Conservation (phyloP, 2,329 filamentous ascomycete species). For the Pyricularia grisea region DNA sequence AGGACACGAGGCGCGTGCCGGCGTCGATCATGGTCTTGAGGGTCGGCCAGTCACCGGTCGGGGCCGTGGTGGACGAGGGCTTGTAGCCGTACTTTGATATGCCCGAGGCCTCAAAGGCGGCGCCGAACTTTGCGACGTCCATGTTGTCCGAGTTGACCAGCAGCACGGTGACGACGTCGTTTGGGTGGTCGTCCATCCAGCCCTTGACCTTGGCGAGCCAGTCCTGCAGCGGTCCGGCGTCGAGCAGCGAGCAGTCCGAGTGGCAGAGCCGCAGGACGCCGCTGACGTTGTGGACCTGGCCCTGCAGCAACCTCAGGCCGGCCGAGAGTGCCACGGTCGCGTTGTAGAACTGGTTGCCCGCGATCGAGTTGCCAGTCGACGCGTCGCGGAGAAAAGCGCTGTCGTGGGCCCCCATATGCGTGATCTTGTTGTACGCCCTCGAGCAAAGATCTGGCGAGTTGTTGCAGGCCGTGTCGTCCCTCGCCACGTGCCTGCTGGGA, state of each 20-base stretch:
- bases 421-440: conserved; percentile 65
- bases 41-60: conserved; percentile 54
- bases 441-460: conserved; percentile 68
- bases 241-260: conserved; percentile 54
- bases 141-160: conserved; percentile 61
- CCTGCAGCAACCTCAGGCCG: conserved; percentile 62
- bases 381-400: conserved; percentile 60
- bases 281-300: conserved; percentile 57
- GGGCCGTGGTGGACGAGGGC: conserved; percentile 30
- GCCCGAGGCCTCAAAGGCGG: conserved; percentile 45
- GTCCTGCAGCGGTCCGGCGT: conserved; percentile 53
- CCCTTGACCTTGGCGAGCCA: conserved; percentile 56
- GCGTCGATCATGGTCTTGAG: conserved; percentile 58
- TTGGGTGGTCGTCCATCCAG: conserved; percentile 62
- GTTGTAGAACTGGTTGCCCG: conserved; percentile 68
- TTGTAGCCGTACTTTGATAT: conserved; percentile 53
- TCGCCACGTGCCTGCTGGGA: background rate
- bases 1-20: conserved; percentile 57
- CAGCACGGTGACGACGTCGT: conserved; percentile 68
- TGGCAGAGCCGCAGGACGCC: conserved; percentile 61
- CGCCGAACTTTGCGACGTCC: conserved; percentile 42
- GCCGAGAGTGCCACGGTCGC: conserved; percentile 61
- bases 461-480: conserved; percentile 51
- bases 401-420: conserved; percentile 70
- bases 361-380: conserved; percentile 49